Conservation (phyloP, 1,284 basidiomycete species). For the Peniophora sp. region DNA sequence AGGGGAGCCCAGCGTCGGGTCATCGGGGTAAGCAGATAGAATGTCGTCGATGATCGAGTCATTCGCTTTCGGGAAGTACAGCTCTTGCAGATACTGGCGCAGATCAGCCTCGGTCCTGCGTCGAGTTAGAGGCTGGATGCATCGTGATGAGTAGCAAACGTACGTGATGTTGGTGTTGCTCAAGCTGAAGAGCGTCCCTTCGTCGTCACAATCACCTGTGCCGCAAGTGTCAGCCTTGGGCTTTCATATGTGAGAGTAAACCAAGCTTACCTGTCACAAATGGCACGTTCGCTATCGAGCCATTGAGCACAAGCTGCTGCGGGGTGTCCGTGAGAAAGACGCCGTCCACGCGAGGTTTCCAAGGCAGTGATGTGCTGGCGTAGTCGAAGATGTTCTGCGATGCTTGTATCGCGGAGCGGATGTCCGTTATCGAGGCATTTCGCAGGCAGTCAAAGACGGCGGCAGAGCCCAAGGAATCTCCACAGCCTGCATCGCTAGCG, state of each 20-base stretch:
- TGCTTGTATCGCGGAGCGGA: constrained; percentile 21
- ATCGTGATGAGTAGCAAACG: constrained; percentile 5
- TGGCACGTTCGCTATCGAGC: constrained; percentile 17
- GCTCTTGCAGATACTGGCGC: constrained; percentile 24
- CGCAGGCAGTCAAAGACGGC: constrained; percentile 36
- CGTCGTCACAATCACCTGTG: constrained; percentile 36
- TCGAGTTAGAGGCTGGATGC: neutral
- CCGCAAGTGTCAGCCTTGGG: neutral
- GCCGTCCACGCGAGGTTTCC: constrained; percentile 7
- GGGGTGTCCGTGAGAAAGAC: constrained; percentile 19
- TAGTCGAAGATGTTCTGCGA: constrained; percentile 11
- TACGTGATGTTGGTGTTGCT: constrained; percentile 35
- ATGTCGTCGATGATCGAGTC: constrained; percentile 22
- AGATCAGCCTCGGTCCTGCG: constrained; percentile 27
- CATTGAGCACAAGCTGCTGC: constrained; percentile 13
- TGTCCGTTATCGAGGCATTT: constrained; percentile 12
- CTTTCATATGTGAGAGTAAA: neutral
- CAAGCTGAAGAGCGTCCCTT: constrained; percentile 43
- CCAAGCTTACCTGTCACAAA: constrained; percentile 18
- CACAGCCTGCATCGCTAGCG: constrained; percentile 10
- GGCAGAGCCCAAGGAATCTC: constrained; percentile 8
- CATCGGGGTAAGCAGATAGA: constrained; percentile 30
- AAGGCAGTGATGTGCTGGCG: constrained; percentile 2
- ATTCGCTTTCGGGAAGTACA: constrained; percentile 24
- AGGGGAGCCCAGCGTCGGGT: constrained; percentile 40